These are phyloP conservation scores for Arachnopeziza araneosa DNA, from an alignment of 2,329 filamentous ascomycete species.

Conservation along the genomic window DNA sequence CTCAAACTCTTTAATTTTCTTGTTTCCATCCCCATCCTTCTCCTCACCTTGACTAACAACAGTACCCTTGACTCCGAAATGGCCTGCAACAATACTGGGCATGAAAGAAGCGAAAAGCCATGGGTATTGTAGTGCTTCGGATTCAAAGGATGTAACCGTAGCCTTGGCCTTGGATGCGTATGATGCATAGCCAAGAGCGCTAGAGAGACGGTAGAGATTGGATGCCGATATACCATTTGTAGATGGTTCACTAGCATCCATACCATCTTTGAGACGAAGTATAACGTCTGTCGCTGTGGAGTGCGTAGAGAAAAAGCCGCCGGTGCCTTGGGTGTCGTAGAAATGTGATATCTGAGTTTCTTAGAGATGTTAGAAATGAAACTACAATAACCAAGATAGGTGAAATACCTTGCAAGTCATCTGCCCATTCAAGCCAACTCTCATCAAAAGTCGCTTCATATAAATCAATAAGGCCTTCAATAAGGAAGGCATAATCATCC, in stretches of 20 bases:
- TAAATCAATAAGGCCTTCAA: conserved; percentile 74
- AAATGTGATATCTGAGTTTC: conserved; percentile 71
- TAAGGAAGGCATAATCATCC: conserved; percentile 90
- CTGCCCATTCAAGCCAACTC: conserved; percentile 71
- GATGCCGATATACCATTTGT: conserved; percentile 82
- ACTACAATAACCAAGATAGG: background rate
- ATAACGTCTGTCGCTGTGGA: conserved; percentile 62
- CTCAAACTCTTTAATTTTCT: conserved; percentile 32
- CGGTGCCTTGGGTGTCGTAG: conserved; percentile 51
- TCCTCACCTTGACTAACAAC: conserved; percentile 38
- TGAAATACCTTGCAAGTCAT: conserved; percentile 62
- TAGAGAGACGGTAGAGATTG: conserved; percentile 78
- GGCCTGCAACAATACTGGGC: conserved; percentile 65
- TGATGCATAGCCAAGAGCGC: conserved; percentile 58
- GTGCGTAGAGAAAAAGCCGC: conserved; percentile 69
- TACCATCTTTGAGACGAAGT: conserved; percentile 87
- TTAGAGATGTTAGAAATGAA: conserved; percentile 30
- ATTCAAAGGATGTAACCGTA: conserved; percentile 80
- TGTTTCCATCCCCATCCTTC: conserved; percentile 7
- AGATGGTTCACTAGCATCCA: conserved; percentile 87
- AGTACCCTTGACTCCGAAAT: conserved; percentile 57
- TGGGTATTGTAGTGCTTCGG: conserved; percentile 87
- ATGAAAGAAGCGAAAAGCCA: conserved; percentile 85
- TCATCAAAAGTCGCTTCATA: conserved; percentile 79
- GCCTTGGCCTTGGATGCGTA: conserved; percentile 63